phyloP scores from a whole-genome alignment of 441 rosid genomes.

The Pelargonium australe region DNA sequence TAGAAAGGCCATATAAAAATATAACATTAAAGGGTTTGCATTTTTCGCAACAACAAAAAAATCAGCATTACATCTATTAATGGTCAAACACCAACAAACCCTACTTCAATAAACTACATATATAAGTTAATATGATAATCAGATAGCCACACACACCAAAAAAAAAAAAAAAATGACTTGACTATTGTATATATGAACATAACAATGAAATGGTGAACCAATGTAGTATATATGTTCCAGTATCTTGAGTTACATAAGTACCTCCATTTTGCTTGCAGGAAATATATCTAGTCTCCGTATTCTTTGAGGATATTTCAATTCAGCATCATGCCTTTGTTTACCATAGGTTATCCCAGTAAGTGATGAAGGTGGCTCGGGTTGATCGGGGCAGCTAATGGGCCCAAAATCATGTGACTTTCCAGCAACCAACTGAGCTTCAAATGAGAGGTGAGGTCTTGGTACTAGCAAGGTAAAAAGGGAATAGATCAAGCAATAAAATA shows the following conservation, averaged over 20 bases:
- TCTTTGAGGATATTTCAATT: conserved; percentile 83
- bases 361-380: conserved; percentile 53
- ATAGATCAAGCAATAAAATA: conserved; percentile 16
- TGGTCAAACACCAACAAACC: neutral
- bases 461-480: conserved; percentile 42
- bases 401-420: conserved; percentile 87
- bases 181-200: neutral
- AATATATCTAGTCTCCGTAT: conserved; percentile 85
- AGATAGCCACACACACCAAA: too few species aligned
- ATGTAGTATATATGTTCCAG: conserved; percentile 5
- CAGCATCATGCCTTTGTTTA: conserved; percentile 81
- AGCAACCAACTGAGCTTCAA: conserved; percentile 97
- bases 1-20: neutral
- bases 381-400: conserved; percentile 74
- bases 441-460: conserved; percentile 95
- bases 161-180: neutral
- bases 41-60: neutral
- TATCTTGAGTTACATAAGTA: conserved; percentile 20
- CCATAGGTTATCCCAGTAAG: conserved; percentile 48
- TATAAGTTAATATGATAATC: neutral
- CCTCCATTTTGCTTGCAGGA: conserved; percentile 80
- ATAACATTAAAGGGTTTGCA: neutral
- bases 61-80: neutral
- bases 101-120: neutral
- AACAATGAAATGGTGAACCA: neutral